Conservation (phyloP, 116 monocot species). For the Cymodocea nodosa region DNA sequence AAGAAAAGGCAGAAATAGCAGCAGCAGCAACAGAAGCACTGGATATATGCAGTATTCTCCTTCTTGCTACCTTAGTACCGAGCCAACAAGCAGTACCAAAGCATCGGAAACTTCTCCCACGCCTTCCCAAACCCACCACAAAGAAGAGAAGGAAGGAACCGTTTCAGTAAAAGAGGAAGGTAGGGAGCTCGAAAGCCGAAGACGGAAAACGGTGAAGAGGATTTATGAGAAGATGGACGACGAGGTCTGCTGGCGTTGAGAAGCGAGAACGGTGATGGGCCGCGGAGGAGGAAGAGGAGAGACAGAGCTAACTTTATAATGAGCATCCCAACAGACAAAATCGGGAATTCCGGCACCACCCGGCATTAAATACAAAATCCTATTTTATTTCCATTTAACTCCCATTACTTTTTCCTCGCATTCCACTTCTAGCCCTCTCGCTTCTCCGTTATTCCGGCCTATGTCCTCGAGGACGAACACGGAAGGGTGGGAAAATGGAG, state of each 20-base stretch:
- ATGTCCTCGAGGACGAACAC: too few species aligned
- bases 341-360: background rate
- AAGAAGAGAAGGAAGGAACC: background rate
- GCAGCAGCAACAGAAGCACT: background rate
- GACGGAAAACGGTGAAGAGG: background rate
- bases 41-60: background rate
- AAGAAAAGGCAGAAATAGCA: too few species aligned
- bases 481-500: too few species aligned
- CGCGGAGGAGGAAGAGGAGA: background rate
- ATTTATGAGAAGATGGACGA: background rate
- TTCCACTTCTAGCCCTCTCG: background rate
- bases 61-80: background rate
- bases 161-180: too few species aligned
- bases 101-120: background rate
- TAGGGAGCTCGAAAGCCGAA: too few species aligned
- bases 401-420: background rate
- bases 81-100: background rate
- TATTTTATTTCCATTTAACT: conserved; percentile 9
- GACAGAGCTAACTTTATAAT: too few species aligned
- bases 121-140: background rate
- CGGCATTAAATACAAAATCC: background rate
- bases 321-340: conserved; percentile 11
- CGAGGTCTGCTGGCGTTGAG: background rate
- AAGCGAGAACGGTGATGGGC: conserved; percentile 6
- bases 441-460: background rate